Conservation (phyloP, 768 basidiomycete genomes). For the Mycena filopes region DNA sequence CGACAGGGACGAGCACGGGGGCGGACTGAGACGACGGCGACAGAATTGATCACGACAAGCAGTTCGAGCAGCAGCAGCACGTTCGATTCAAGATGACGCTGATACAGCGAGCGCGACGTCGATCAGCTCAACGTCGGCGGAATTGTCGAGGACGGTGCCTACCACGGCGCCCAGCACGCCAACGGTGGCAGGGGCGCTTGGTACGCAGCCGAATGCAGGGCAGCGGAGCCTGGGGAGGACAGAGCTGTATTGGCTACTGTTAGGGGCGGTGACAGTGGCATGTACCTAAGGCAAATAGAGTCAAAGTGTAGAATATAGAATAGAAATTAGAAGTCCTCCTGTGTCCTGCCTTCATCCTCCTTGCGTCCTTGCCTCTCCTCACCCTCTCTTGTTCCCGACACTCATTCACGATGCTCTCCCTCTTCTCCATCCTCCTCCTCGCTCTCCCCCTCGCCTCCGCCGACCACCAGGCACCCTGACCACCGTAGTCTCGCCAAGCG, state of each 20-base stretch:
- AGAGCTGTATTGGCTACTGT: too few species aligned
- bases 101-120: conserved; percentile 24
- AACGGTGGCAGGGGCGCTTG: neutral
- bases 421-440: conserved; percentile 42
- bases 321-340: too few species aligned
- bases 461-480: conserved; percentile 46
- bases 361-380: conserved; percentile 17
- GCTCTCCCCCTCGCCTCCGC: conserved; percentile 51
- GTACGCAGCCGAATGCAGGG: too few species aligned
- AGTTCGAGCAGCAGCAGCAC: too few species aligned
- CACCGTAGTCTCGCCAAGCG: conserved; percentile 64
- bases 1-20: too few species aligned
- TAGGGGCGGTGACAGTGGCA: too few species aligned
- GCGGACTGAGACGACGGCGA: neutral
- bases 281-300: too few species aligned
- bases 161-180: neutral
- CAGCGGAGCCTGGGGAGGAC: too few species aligned
- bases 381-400: conserved; percentile 20
- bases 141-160: neutral
- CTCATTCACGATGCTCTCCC: conserved; percentile 22
- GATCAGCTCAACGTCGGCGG: conserved; percentile 29
- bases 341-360: neutral
- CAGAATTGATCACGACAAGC: conserved; percentile 5
- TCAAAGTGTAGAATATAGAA: too few species aligned
- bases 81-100: too few species aligned